Evolutionary conservation across 2,329 filamentous ascomycete genomes (phyloP), one percentile per base, ranked within the genome.

Genomic region (Colletotrichum tropicale): DNA sequence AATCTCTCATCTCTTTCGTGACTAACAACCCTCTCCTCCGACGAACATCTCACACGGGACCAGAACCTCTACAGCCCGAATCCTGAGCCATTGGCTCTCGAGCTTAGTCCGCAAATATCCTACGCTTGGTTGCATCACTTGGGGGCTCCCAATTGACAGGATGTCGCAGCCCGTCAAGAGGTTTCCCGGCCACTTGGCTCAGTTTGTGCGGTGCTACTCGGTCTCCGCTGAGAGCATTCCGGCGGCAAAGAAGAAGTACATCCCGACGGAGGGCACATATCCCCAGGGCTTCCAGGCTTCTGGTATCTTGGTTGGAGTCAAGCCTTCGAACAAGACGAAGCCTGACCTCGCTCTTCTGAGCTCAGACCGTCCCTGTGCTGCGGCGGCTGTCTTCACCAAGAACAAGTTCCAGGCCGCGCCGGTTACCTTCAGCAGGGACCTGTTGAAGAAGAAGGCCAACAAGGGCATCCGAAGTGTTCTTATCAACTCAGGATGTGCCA

Each of bases 351-450:
- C 96, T 43, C 90, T 99, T 79, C 91, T 99, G 78, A 93, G 94
- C 21, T 98, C 97, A 8, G 95, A 98, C 81, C 90, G 89, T 68
- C 95, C 96, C 70, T 98, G 96, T 84, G 91, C 95, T 8, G 96
- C 94, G 12, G 95, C 96, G 1, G 97, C 96, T 8, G 96, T 98
- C 61, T 98, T 98, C 87, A 99, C 97, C 70, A 98, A 96, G 85
- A 99, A 99, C 88, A 96, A 96, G 85, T 99, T 99, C 87, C 96
- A 98, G 86, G 97, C 97, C 21, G 97, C 97, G 13, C 97, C 97
- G 7, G 96, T 99, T 60, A 95, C 95, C 34, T 94, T 98, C 76
- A 96, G 94, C 84, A 90, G 93, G 78, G 89, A 93, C 73, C 91
- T 96, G 76, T 87, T 98, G 43, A 89, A 92, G 82, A 88, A 88